Base-by-base conservation (phyloP, 2,329 filamentous ascomycete genomes). In the Paracorniculantispora psalliotae region DNA sequence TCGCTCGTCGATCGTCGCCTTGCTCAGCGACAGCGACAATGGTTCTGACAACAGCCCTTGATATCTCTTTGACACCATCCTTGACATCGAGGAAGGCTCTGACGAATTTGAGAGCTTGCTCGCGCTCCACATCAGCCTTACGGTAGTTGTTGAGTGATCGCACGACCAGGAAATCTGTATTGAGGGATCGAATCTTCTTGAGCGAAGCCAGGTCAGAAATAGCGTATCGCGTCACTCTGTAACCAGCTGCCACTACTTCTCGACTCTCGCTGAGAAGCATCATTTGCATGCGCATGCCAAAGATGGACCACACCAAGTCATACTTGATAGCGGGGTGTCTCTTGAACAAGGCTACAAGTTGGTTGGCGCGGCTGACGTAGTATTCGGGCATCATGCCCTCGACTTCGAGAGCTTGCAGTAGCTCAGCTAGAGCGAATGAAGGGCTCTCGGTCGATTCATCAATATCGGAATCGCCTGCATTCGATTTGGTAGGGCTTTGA, bases 101-200 rank as follows among this genome's bases (percentile, higher is more conserved):
- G 26, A 97, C 88, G 71, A 99, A 97, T 71, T 99, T 99, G 67
- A 99, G 79, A 13, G 94, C 94, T 74, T 99, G 94, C 72, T 99
- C 94, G 57, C 96, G 85, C 76, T 99, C 94, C 19, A 99, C 90
- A 66, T 93, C 92, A n/a, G 93, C 91, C 72, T 97, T 97, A 68
- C 90, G 89, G 71, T 97, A 94, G 71, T 97, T 97, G 64, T 96
- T 91, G 35, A 99, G 78, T 1, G 94, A 97, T 70, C 73, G 80
- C 41, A 96, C 91, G 28, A 97, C 92, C 21, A 97, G 79, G 67
- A 91, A 93, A 71, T 99, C 96, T 0, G 92, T 97, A 65, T 97
- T 92, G 21, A 97, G 78, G 15, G 83, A 82, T 59, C 93, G 86
- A 62, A 99, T 96, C 52, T 88, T 96, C 70, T 90, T 89, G 25